These are phyloP conservation scores for Clarireedia hainanense DNA, from an alignment of 2,329 filamentous ascomycete species.

Conservation along the genomic window DNA sequence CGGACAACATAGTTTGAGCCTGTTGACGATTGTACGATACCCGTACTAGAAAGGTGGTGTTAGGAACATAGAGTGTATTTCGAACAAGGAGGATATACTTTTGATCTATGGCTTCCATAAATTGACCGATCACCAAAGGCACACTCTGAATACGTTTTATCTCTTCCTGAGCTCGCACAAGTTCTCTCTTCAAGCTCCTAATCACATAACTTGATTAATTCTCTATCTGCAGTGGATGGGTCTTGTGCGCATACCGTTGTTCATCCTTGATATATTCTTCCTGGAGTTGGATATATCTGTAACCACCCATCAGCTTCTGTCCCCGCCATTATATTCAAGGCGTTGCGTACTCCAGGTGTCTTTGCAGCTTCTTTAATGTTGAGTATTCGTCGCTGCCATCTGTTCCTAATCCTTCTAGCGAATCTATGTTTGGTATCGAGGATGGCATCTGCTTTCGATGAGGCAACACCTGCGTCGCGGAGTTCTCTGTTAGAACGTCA, in stretches of 20 bases:
- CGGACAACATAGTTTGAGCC: slow-evolving; percentile 98
- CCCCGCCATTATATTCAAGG: neutral
- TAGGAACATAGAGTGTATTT: slow-evolving; percentile 11
- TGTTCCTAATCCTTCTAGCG: slow-evolving; percentile 72
- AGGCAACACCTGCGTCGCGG: slow-evolving; percentile 63
- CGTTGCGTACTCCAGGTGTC: slow-evolving; percentile 77
- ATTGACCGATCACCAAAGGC: slow-evolving; percentile 94
- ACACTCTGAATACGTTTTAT: slow-evolving; percentile 99
- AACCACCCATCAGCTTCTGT: slow-evolving; percentile 23
- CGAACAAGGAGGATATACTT: slow-evolving; percentile 53
- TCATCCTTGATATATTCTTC: slow-evolving; percentile 99
- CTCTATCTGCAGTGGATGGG: neutral
- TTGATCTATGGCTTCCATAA: slow-evolving; percentile 99
- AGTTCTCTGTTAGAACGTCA: slow-evolving; percentile 78
- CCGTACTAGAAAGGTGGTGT: slow-evolving; percentile 55
- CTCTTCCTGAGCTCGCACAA: slow-evolving; percentile 95
- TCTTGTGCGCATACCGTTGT: slow-evolving; percentile 58
- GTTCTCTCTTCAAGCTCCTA: slow-evolving; percentile 91
- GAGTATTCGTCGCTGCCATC: slow-evolving; percentile 91
- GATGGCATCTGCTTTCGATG: slow-evolving; percentile 75
- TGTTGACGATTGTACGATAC: slow-evolving; percentile 96
- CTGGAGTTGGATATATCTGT: slow-evolving; percentile 87
- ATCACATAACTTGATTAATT: neutral
- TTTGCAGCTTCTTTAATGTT: slow-evolving; percentile 90
- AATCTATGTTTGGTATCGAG: slow-evolving; percentile 82